A percentile compares a stretch with the other conserved stretches of the same genome.
phyloP scores from a whole-genome alignment of 2,329 filamentous ascomycete genomes.

The Clonostachys solani region DNA sequence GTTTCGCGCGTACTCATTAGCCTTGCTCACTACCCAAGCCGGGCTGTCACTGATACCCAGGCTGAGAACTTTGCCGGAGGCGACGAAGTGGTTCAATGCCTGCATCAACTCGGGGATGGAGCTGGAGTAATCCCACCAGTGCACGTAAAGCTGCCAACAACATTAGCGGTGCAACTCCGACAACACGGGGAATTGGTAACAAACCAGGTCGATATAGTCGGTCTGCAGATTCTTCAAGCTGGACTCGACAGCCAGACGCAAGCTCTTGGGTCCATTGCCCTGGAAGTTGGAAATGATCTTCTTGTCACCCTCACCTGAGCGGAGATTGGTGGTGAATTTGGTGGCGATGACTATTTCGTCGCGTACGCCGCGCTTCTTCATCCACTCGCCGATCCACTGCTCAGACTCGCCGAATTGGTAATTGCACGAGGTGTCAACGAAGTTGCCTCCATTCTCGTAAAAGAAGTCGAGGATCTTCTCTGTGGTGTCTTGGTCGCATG shows the following conservation, averaged over 20 bases:
- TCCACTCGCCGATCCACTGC: constrained; percentile 67
- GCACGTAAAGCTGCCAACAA: constrained; percentile 45
- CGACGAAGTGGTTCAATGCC: constrained; percentile 56
- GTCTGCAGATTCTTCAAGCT: constrained; percentile 60
- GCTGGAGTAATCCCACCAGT: constrained; percentile 69
- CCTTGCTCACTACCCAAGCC: constrained; percentile 64
- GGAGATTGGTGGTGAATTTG: constrained; percentile 61
- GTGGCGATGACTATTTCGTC: constrained; percentile 69
- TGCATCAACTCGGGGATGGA: constrained; percentile 67
- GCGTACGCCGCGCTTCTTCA: constrained; percentile 56
- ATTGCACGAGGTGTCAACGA: constrained; percentile 68
- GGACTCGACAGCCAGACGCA: constrained; percentile 50
- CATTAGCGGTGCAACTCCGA: background rate
- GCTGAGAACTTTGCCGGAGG: constrained; percentile 58
- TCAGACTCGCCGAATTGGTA: constrained; percentile 63
- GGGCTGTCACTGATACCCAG: constrained; percentile 66
- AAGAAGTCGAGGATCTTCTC: constrained; percentile 65
- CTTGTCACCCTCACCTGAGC: constrained; percentile 27
- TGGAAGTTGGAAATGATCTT: constrained; percentile 45
- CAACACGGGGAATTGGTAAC: constrained; percentile 2
- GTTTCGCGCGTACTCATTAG: constrained; percentile 66
- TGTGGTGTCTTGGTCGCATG: constrained; percentile 56
- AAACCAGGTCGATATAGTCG: constrained; percentile 62
- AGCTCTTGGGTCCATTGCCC: constrained; percentile 59
- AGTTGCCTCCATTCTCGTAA: constrained; percentile 42